Base-by-base conservation (phyloP, 129 eudicot species). In the Centaurea solstitialis region DNA sequence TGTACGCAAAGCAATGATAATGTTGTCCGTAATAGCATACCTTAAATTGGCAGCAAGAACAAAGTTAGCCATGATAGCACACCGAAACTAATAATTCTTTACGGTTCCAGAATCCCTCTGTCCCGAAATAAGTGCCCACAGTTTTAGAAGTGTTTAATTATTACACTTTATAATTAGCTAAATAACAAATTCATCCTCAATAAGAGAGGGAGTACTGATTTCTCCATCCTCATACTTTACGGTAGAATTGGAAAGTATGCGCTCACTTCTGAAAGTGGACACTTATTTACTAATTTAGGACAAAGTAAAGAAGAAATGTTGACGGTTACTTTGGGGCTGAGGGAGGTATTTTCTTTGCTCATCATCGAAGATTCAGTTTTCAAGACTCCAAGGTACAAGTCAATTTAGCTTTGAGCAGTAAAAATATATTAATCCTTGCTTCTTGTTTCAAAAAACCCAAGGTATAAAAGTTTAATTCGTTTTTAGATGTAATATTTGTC, bases 11-110 rank as follows among this genome's bases (percentile, higher is more conserved):
- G 83, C 99, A 95, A 86, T 89, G 97, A 84, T 95, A 95, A 84
- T 95, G 99, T 74, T 92, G 98, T 61, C 99, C 99, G 43, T 95
- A 95, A 80, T 92, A 95, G 86, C 99, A 95, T 71, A 95, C 99
- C 99, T 95, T 79, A 64, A 62, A 76, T 30, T 33, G 41, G 45
- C 64, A 75, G 40, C 21, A 84, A 76, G 76, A 30, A n/a, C 67
- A 59, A 64, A 64, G 68, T 64, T 64, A 64, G 68, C 17, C 13
- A 62, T 61, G 67, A 20, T 20, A 61, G 4, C 18, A 61, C 20
- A 20, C n/a, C 17, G 64, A 13, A 53, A 15, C 64, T 17, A 53
- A 53, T 9, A 41, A 41, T 41, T 41, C 50, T 41, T 41, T 40
- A 40, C 9, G 45, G 50, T 9, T 41, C 11, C 11, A 3, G 3